Evolutionary conservation across 139 green algal genomes (phyloP), one percentile per base, ranked within the genome.

Genomic region (Chara braunii): DNA sequence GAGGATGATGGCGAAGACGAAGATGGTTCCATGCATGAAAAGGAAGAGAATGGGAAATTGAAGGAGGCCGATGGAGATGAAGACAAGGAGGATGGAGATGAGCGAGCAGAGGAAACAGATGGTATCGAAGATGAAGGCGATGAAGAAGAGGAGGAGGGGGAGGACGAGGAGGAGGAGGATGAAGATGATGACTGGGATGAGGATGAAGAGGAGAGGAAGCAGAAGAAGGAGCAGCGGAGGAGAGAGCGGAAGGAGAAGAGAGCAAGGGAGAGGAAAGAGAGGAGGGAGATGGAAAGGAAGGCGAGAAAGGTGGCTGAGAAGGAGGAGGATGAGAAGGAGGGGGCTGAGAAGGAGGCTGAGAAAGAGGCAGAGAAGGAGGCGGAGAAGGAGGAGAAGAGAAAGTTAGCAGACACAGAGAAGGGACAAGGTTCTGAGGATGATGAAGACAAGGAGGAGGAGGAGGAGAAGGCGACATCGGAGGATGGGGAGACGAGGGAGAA

Each of bases 171-270:
- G 24, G 56, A 28, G 23, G 26, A 60, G 36, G 43, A 72, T 28
- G 71, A 55, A 31, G 37, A 58, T 11, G 64, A 70, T n/a, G 55
- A 36, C 80, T 82, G 0, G 90, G 96, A 81, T 70, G 78, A 8
- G 90, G 95, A 70, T 77, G 90, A 31, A 80, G 69, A 1, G 83
- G 82, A 2, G 68, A 93, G 5, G 53, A 26, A 35, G 70, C 68
- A 37, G 51, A 78, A 51, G 48, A 71, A 57, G 44, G 45, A 31
- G 37, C 29, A 40, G 64, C 31, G 26, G 22, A 28, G 24, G 56
- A 28, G 23, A 28, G 54, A 33, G 43, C 64, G 31, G 71, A 55
- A 31, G 37, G 56, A 11, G 64, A 70, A 22, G 55, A 36, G 18
- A 6, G 40, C 14, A 63, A 60, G 53, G 53, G 32, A 7, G 8